Evolutionary conservation across 345 rosid species (phyloP).

Genomic region (Passiflora organensis): DNA sequence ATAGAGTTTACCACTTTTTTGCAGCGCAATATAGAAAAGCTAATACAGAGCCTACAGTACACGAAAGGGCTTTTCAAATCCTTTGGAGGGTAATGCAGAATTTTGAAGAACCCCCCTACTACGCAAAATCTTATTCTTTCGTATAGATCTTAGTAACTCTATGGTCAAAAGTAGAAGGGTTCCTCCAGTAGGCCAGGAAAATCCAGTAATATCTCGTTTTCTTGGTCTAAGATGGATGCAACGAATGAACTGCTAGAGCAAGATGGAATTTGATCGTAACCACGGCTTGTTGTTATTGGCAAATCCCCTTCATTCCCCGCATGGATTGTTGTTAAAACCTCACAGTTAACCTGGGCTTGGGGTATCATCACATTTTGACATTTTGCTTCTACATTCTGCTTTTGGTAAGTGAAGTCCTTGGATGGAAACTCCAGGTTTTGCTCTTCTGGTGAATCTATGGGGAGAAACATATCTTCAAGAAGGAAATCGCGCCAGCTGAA

Average conservation of each 20-base stretch:
- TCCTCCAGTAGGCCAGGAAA: conserved; percentile 63
- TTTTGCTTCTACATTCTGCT: conserved; percentile 3
- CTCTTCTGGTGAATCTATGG: conserved; percentile 21
- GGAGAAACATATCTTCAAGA: conserved; percentile 46
- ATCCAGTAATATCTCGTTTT: conserved; percentile 59
- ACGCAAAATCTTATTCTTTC: too few relatives aligned
- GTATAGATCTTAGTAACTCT: too few relatives aligned
- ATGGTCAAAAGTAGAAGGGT: conserved; percentile 34
- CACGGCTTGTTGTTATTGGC: conserved; percentile 13
- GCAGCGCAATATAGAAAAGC: not conserved
- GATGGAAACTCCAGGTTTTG: conserved; percentile 28
- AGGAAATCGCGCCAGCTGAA: conserved; percentile 85
- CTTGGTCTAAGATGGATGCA: conserved; percentile 56
- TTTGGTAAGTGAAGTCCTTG: conserved; percentile 16
- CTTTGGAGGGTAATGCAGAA: too few relatives aligned
- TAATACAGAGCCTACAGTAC: not conserved
- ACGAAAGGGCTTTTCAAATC: too few relatives aligned
- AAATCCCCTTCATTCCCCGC: conserved; percentile 10
- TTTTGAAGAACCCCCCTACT: too few relatives aligned
- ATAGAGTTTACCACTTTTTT: too few relatives aligned
- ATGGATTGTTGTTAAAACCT: not conserved
- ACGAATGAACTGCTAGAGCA: conserved; percentile 44
- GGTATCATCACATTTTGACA: not conserved
- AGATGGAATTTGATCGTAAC: conserved; percentile 17
- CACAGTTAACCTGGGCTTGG: conserved; percentile 1